Evolutionary conservation across 2,329 filamentous ascomycete genomes (phyloP).

Genomic region (Colletotrichum cuscutae): DNA sequence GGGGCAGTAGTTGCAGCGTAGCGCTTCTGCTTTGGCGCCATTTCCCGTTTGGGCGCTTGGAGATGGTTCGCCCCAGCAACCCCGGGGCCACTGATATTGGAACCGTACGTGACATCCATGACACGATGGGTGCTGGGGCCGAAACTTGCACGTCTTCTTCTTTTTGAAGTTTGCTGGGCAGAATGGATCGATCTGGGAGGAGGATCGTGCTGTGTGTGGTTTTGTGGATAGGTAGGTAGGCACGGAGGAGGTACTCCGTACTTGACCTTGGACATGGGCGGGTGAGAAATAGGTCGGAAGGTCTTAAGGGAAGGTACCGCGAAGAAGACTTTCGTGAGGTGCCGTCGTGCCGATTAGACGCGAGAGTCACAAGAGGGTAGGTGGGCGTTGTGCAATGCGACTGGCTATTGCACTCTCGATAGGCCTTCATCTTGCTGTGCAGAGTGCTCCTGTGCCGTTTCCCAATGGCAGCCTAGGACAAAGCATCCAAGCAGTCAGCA

Average conservation of each 20-base stretch:
- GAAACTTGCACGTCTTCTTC: not conserved
- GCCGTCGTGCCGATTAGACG: not conserved
- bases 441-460: not conserved
- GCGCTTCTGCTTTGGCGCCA: slow-evolving; percentile 25
- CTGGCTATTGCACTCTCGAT: not conserved
- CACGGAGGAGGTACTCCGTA: no score
- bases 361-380: not conserved
- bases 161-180: not conserved
- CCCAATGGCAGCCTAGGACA: not conserved
- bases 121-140: slow-evolving; percentile 22
- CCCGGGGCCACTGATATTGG: slow-evolving; percentile 7
- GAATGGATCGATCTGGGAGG: not conserved
- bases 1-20: slow-evolving; percentile 17
- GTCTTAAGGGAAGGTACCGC: not conserved
- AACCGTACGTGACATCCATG: slow-evolving; percentile 25
- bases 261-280: no score
- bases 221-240: no score
- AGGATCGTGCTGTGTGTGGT: not conserved
- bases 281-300: not conserved
- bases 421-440: not conserved
- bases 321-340: not conserved
- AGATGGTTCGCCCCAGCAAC: slow-evolving; percentile 23
- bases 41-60: slow-evolving; percentile 32
- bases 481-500: not conserved
- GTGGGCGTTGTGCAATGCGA: not conserved